Conservation (phyloP, 2,329 filamentous ascomycete genomes). For the Aspergillus vadensis region DNA sequence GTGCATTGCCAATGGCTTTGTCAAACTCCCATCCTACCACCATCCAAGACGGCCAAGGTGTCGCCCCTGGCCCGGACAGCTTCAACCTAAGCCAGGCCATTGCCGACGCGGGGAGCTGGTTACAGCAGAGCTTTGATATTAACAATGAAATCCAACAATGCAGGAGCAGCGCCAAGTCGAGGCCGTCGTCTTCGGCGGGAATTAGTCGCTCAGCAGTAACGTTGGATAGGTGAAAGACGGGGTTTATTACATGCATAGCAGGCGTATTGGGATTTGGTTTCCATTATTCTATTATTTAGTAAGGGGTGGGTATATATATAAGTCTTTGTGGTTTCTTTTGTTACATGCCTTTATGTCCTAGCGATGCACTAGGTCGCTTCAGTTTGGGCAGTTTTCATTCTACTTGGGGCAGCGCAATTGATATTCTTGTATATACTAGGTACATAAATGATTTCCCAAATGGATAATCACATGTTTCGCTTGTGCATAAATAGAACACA, state of each 20-base stretch:
- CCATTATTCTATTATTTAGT: background rate
- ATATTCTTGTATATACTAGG: too few relatives aligned
- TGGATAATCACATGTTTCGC: too few relatives aligned
- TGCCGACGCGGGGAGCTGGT: constrained; percentile 48
- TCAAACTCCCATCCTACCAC: constrained; percentile 36
- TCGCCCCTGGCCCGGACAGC: constrained; percentile 31
- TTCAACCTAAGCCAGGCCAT: constrained; percentile 49
- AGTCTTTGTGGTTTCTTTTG: background rate
- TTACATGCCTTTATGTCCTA: too few relatives aligned
- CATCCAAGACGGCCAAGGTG: constrained; percentile 40
- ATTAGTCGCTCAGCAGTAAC: constrained; percentile 12
- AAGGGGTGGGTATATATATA: background rate
- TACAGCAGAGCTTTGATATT: constrained; percentile 48
- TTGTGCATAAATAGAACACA: too few relatives aligned
- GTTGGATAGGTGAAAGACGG: constrained; percentile 17
- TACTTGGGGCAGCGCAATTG: too few relatives aligned
- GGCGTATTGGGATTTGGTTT: background rate
- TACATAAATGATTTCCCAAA: too few relatives aligned
- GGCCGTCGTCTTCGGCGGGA: constrained; percentile 17
- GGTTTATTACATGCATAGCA: background rate
- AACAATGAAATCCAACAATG: constrained; percentile 35
- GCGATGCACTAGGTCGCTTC: too few relatives aligned
- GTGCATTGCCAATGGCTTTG: constrained; percentile 34
- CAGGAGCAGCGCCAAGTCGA: constrained; percentile 17
- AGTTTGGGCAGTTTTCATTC: too few relatives aligned